phyloP scores from a whole-genome alignment of 331 rosid species.

The Quercus phellos region DNA sequence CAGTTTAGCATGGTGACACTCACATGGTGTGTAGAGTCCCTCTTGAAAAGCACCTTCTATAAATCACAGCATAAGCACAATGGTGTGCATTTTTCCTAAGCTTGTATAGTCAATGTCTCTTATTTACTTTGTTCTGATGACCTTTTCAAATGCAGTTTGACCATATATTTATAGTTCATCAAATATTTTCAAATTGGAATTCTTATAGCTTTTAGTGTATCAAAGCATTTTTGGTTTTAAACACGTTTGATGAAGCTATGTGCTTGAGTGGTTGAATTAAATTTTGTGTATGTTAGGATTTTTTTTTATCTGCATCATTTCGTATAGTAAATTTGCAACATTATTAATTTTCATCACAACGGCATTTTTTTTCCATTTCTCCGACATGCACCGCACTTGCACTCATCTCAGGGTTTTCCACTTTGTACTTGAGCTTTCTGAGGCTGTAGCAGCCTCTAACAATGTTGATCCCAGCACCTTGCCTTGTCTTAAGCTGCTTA shows the following conservation, averaged over 20 bases:
- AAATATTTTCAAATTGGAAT: not conserved
- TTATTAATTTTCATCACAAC: not conserved
- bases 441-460: not conserved
- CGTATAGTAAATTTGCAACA: not conserved
- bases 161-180: no score
- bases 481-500: not conserved
- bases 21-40: not conserved
- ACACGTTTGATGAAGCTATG: not conserved
- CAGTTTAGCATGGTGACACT: not conserved
- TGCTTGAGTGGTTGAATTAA: not conserved
- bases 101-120: not conserved
- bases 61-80: not conserved
- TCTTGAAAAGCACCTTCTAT: not conserved
- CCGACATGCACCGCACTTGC: not conserved
- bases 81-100: not conserved
- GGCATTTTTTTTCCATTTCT: not conserved
- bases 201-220: not conserved
- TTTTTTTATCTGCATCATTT: not conserved
- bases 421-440: not conserved
- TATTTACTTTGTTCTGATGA: not conserved
- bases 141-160: not conserved
- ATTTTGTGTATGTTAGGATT: not conserved
- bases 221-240: not conserved
- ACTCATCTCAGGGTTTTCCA: not conserved
- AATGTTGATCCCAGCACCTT: not conserved